phyloP scores from a whole-genome alignment of 768 basidiomycete genomes.

The Multifurca ochricompacta region DNA sequence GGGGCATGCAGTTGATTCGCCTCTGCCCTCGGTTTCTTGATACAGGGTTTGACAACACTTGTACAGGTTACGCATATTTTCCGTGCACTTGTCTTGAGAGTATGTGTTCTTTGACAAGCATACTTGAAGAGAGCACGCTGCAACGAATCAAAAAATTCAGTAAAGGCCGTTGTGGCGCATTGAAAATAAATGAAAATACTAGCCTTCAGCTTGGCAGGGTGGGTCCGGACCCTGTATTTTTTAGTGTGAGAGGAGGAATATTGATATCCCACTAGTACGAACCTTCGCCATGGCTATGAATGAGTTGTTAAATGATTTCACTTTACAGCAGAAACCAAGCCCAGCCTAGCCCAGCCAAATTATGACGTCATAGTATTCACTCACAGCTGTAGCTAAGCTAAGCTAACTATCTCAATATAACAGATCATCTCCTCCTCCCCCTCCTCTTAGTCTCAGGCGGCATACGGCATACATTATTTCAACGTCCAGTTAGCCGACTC shows the following conservation, averaged over 20 bases:
- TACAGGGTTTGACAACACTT: conserved; percentile 56
- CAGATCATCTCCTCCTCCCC: neutral
- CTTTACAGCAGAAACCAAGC: neutral
- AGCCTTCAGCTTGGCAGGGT: conserved; percentile 20
- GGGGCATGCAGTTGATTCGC: conserved; percentile 57
- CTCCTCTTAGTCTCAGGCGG: neutral
- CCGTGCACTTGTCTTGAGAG: conserved; percentile 52
- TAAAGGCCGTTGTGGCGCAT: neutral
- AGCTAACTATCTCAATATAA: too few relatives aligned
- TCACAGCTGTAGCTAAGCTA: neutral
- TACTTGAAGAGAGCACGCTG: conserved; percentile 57
- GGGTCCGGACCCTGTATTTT: conserved; percentile 3
- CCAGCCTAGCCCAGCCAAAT: neutral
- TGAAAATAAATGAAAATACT: neutral
- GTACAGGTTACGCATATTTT: conserved; percentile 46
- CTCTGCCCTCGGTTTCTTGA: conserved; percentile 31
- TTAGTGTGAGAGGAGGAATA: neutral
- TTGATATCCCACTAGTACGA: neutral
- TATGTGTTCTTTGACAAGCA: conserved; percentile 63
- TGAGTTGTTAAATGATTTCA: too few relatives aligned
- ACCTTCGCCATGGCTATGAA: conserved; percentile 1
- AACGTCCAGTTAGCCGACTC: conserved; percentile 28
- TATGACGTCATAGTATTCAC: neutral
- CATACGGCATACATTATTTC: neutral
- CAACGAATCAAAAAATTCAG: neutral